A percentile compares a stretch with the other conserved stretches of the same genome.
Evolutionary conservation across 2,329 filamentous ascomycete species (phyloP).

Genomic region (Apiospora phragmitis): DNA sequence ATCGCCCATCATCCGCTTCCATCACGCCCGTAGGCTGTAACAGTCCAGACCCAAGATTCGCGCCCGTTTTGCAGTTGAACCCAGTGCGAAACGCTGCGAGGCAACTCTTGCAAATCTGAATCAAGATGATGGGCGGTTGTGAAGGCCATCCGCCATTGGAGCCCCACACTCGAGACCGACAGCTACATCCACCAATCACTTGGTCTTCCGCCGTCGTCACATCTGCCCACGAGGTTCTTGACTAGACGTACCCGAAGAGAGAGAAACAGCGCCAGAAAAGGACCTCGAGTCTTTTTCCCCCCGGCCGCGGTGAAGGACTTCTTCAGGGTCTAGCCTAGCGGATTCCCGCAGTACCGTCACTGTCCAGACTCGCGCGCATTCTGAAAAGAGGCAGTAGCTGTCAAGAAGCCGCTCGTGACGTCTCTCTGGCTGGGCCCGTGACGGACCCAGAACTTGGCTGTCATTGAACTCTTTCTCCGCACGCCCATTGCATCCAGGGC

Average conservation of each 20-base stretch:
- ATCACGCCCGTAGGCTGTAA: background rate
- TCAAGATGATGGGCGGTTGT: conserved; percentile 12
- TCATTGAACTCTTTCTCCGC: conserved; percentile 6
- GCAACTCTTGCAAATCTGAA: conserved; percentile 14
- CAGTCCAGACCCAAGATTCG: background rate
- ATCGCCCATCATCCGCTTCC: background rate
- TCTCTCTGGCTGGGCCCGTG: background rate
- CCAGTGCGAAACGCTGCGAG: conserved; percentile 11
- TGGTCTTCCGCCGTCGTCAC: conserved; percentile 13
- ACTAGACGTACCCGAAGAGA: background rate
- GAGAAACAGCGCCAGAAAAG: background rate
- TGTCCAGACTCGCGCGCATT: background rate
- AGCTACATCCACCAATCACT: conserved; percentile 10
- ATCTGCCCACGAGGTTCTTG: conserved; percentile 6
- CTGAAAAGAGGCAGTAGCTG: background rate
- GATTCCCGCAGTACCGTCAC: background rate
- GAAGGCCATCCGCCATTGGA: conserved; percentile 2
- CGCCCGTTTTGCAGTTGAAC: background rate
- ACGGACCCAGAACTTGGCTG: background rate
- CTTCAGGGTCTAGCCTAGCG: conserved; percentile 6
- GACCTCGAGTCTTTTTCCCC: background rate
- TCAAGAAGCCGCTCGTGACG: conserved; percentile 2
- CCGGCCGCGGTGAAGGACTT: background rate
- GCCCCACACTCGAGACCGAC: conserved; percentile 11
- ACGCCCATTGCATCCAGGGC: background rate